Conservation (phyloP, 345 rosid species). For the Carallia pectinifolia region DNA sequence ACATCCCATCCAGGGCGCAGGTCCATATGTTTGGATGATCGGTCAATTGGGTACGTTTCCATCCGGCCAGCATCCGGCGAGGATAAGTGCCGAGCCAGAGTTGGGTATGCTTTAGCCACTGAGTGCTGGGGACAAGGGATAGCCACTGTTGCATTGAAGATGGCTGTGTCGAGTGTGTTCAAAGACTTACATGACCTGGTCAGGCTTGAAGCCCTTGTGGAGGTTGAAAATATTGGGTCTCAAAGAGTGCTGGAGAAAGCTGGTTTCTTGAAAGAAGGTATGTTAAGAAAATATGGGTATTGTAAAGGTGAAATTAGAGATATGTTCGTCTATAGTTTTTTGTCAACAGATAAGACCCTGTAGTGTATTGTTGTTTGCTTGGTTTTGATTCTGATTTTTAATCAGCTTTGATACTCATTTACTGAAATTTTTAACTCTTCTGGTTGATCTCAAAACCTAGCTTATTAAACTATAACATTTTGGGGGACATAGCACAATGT, state of each 20-base stretch:
- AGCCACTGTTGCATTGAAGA: constrained; percentile 35
- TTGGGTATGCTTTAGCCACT: constrained; percentile 37
- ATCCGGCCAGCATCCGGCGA: constrained; percentile 33
- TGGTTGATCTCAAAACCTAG: no score
- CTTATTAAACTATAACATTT: no score
- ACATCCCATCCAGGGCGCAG: constrained; percentile 48
- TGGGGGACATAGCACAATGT: no score
- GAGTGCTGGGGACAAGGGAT: constrained; percentile 50
- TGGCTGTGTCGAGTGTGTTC: constrained; percentile 35
- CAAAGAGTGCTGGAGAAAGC: constrained; percentile 61
- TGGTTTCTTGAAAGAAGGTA: constrained; percentile 59
- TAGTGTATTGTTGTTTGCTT: background rate
- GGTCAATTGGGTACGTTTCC: constrained; percentile 43
- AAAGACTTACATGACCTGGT: constrained; percentile 34
- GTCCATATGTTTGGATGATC: constrained; percentile 45
- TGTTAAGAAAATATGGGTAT: constrained; percentile 51
- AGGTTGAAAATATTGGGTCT: constrained; percentile 49
- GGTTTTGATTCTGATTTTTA: background rate
- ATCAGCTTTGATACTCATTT: no score
- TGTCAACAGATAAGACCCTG: constrained; percentile 31
- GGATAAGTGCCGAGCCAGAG: constrained; percentile 36
- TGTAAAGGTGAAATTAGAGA: constrained; percentile 54
- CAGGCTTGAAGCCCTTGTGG: constrained; percentile 61
- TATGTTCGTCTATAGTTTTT: constrained; percentile 38
- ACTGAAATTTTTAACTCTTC: no score